Conservation (phyloP, 106 monocot genomes). For the Ottelia alismoides region DNA sequence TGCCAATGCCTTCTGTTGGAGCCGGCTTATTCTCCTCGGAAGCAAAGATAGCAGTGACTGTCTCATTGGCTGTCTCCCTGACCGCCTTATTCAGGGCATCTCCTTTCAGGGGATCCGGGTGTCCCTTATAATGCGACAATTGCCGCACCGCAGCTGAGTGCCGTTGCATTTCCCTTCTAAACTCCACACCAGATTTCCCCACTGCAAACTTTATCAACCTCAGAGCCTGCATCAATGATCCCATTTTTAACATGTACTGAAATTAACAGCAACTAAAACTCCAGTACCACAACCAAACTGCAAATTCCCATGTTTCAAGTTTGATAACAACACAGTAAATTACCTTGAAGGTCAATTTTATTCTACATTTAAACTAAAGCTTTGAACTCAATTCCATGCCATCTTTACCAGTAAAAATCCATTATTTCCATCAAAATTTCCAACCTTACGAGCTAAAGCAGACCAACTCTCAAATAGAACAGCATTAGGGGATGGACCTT, state of each 20-base stretch:
- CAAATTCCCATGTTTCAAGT: no score
- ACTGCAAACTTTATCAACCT: constrained; percentile 86
- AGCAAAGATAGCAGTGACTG: constrained; percentile 64
- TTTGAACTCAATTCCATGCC: no score
- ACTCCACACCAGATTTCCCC: constrained; percentile 83
- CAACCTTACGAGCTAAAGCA: no score
- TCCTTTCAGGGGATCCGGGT: constrained; percentile 83
- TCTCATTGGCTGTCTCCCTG: constrained; percentile 87
- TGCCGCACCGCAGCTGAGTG: constrained; percentile 64
- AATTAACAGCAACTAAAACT: no score
- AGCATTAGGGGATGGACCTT: constrained; percentile 58
- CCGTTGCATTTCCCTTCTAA: constrained; percentile 91
- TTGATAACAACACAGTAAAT: no score
- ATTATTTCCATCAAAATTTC: no score
- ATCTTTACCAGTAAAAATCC: no score
- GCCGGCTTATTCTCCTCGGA: constrained; percentile 46
- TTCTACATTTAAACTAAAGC: no score
- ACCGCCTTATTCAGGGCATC: constrained; percentile 96
- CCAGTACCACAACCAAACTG: no score
- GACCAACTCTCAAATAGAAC: neutral
- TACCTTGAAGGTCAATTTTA: no score
- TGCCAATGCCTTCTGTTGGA: constrained; percentile 43
- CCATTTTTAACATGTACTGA: no score
- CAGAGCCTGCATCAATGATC: constrained; percentile 48
- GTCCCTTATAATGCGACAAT: constrained; percentile 83